Evolutionary conservation across 495 filamentous ascomycete genomes (phyloP).

Genomic region (Penicillium egyptiacum): DNA sequence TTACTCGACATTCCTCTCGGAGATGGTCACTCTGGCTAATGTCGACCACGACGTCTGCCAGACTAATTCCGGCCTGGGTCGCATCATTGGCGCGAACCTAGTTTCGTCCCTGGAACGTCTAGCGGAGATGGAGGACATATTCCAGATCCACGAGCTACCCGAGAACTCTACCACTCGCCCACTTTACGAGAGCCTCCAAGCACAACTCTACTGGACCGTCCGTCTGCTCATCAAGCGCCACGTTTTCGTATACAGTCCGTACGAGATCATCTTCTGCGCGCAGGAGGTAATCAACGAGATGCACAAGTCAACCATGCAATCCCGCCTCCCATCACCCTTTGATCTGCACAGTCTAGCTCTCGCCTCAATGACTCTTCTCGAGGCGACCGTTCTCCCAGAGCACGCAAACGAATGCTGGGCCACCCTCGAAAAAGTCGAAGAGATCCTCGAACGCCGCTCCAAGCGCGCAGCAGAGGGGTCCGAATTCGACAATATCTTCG

Average conservation of each 20-base stretch:
- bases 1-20: conserved; percentile 48
- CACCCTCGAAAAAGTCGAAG: conserved; percentile 44
- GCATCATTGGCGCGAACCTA: conserved; percentile 41
- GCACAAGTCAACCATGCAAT: conserved; percentile 50
- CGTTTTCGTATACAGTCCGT: conserved; percentile 55
- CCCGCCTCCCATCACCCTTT: conserved; percentile 53
- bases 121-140: conserved; percentile 41
- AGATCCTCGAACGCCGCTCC: conserved; percentile 43
- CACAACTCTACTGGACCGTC: conserved; percentile 73
- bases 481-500: conserved; percentile 44
- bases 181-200: conserved; percentile 51
- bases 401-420: conserved; percentile 46
- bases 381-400: conserved; percentile 57
- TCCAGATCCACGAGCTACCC: conserved; percentile 31
- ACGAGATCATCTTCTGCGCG: conserved; percentile 63
- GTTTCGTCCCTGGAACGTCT: conserved; percentile 43
- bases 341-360: conserved; percentile 73
- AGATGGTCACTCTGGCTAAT: conserved; percentile 39
- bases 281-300: conserved; percentile 58
- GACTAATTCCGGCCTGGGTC: conserved; percentile 41
- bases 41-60: conserved; percentile 44
- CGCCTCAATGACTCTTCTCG: conserved; percentile 64
- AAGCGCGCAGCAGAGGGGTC: conserved; percentile 24
- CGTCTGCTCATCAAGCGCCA: conserved; percentile 61
- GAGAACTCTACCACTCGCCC: conserved; percentile 32